Base-by-base conservation (phyloP, 208 protist species). In the Leishmania lainsoni region DNA sequence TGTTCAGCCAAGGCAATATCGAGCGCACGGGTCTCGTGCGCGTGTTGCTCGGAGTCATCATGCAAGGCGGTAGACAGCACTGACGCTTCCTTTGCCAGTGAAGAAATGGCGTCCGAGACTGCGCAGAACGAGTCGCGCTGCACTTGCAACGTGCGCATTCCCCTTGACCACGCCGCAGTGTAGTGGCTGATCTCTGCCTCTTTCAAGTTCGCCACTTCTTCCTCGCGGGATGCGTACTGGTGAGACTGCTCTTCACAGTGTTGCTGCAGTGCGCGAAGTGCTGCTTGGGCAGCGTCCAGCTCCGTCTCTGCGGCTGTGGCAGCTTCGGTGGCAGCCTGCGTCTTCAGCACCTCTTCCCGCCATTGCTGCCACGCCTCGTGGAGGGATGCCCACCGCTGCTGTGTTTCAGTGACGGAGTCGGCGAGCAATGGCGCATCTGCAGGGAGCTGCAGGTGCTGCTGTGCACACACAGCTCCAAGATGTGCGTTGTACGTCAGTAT, bases 151-250 rank as follows among this genome's bases (percentile, higher is more conserved):
- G 83, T 77, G 58, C 51, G 39, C 63, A 78, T 48, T 0, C 79
- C 86, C 54, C 63, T 81, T 35, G 26, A 51, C 68, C 80, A 80
- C 63, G 86, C 86, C 6, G 52, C 52, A 12, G 83, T 78, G 77
- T 90, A 84, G 61, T 83, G 79, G 26, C 26, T 42, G 29, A 85
- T 42, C 75, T 90, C 73, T 32, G 39, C 22, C 6, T 80, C 77
- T 26, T 79, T 82, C 12, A 61, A 10, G 5, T 22, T 17, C 42
- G 51, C 66, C n/a, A 83, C 35, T 29, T 79, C 73, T 10, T 56
- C 61, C 42, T 8, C 1, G 42, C 68, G 78, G 9, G 80, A 26
- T 1, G 10, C 29, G 49, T 49, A 49, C 17, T 76, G 32, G n/a
- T 66, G 39, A 16, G 42, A 76, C 32, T 71, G 29, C 48, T 48